Base-by-base conservation (phyloP, 495 filamentous ascomycete species). In the Aspergillus carlsbadensis region DNA sequence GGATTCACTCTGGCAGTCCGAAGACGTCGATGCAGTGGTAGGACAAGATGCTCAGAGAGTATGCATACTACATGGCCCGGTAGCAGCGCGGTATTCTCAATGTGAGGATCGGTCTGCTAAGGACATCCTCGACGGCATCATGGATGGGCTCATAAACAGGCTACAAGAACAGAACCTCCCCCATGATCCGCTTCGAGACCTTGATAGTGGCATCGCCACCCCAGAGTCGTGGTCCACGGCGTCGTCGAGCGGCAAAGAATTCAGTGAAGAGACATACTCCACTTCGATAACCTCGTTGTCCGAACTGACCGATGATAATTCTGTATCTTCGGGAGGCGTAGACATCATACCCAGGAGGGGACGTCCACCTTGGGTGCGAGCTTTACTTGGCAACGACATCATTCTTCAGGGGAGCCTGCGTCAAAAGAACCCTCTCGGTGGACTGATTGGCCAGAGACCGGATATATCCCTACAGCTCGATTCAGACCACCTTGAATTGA, bases 1-100 rank as follows among this genome's bases (percentile, higher is more conserved):
- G 35, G 74, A 77, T 44, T 75, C 71, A 2, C 46, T 77, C 3
- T 77, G 74, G 74, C 74, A 77, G 45, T 68, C 71, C 0, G 72
- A 77, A 52, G 69, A 75, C 44, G 37, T 75, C 17, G 74, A 71
- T 26, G 72, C 74, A 2, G 70, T 77, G 21, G 57, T 69, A 21
- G 65, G 58, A 34, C 61, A 69, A 50, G 74, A 77, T 60, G 66
- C 65, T 17, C 63, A 62, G 13, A 60, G 74, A 29, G 64, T 67
- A 6, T 75, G 71, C 48, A 74, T 77, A 37, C 49, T 77, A 4
- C 71, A 74, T n/a, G 74, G 74, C 0, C 74, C 74, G 11, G 66
- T 74, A 18, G 70, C 74, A 18, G 72, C 65, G 8, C 61, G 61
- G 29, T 71, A 70, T 60, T 65, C 70, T 0, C 55, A 54, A 1